Percentiles rank a stretch among this genome's conserved stretches.
Conservation (phyloP, 2,329 filamentous ascomycete genomes). For the Trichoderma semiorbis region DNA sequence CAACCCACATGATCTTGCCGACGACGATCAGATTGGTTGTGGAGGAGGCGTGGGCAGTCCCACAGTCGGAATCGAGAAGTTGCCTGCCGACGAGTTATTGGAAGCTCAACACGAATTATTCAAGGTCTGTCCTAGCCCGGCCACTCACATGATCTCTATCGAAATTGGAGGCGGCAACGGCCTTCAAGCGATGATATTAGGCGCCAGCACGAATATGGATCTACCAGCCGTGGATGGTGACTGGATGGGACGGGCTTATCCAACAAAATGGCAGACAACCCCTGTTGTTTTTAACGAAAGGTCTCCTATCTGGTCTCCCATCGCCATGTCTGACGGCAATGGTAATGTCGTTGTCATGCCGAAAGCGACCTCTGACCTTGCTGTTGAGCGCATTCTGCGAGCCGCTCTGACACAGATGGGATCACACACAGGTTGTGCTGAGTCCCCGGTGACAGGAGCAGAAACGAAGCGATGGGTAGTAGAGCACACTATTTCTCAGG, state of each 20-base stretch:
- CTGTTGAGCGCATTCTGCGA: constrained; percentile 49
- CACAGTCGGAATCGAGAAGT: constrained; percentile 58
- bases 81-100: constrained; percentile 54
- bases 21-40: constrained; percentile 51
- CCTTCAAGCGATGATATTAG: constrained; percentile 54
- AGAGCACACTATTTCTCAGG: constrained; percentile 50
- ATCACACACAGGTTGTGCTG: constrained; percentile 47
- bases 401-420: constrained; percentile 55
- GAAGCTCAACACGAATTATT: constrained; percentile 52
- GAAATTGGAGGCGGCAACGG: constrained; percentile 68
- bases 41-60: constrained; percentile 58
- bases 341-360: constrained; percentile 51
- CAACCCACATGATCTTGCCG: constrained; percentile 46
- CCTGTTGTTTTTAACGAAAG: constrained; percentile 50
- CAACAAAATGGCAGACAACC: constrained; percentile 54
- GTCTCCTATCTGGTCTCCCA: constrained; percentile 43
- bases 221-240: constrained; percentile 52
- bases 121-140: constrained; percentile 43
- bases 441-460: constrained; percentile 46
- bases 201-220: constrained; percentile 50
- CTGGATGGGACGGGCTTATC: constrained; percentile 56
- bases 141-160: constrained; percentile 58
- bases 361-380: constrained; percentile 42
- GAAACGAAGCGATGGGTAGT: constrained; percentile 51
- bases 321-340: constrained; percentile 50